Evolutionary conservation across 2,329 filamentous ascomycete genomes (phyloP).

Genomic region (Pseudocercospora musae): DNA sequence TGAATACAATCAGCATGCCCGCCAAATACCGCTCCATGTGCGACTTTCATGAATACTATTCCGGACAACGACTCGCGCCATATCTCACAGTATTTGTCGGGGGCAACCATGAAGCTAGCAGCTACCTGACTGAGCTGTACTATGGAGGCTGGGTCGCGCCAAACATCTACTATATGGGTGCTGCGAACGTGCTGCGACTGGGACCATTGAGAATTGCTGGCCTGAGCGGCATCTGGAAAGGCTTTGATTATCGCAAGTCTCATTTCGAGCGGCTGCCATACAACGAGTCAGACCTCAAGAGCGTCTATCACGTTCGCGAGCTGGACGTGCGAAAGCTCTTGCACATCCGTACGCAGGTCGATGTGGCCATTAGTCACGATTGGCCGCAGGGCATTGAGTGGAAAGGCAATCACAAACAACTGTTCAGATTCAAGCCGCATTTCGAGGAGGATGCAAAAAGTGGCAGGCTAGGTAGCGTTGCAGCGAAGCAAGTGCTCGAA

Average conservation of each 20-base stretch:
- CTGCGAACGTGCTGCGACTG: constrained; percentile 80
- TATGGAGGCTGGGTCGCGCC: constrained; percentile 97
- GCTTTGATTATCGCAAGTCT: constrained; percentile 76
- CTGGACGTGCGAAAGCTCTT: constrained; percentile 87
- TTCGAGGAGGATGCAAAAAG: constrained; percentile 73
- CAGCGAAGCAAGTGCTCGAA: constrained; percentile 77
- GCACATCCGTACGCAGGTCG: constrained; percentile 79
- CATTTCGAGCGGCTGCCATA: constrained; percentile 88
- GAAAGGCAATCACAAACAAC: constrained; percentile 63
- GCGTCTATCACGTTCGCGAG: constrained; percentile 86
- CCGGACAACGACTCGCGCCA: constrained; percentile 70
- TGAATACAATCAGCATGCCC: constrained; percentile 86
- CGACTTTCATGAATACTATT: constrained; percentile 94
- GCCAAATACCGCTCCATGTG: constrained; percentile 81
- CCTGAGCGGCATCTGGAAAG: constrained; percentile 93
- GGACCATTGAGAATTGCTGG: constrained; percentile 85
- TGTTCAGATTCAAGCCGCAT: constrained; percentile 71
- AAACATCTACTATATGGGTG: constrained; percentile 95
- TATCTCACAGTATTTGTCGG: constrained; percentile 90
- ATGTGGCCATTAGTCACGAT: constrained; percentile 90
- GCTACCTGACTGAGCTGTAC: constrained; percentile 85
- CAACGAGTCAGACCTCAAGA: constrained; percentile 68
- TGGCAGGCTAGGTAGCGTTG: constrained; percentile 73
- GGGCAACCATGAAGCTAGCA: constrained; percentile 93
- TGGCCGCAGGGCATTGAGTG: constrained; percentile 86